Evolutionary conservation across 1,284 basidiomycete species (phyloP), one percentile per base, ranked within the genome.

Genomic region (Ustilago vetiveriae): DNA sequence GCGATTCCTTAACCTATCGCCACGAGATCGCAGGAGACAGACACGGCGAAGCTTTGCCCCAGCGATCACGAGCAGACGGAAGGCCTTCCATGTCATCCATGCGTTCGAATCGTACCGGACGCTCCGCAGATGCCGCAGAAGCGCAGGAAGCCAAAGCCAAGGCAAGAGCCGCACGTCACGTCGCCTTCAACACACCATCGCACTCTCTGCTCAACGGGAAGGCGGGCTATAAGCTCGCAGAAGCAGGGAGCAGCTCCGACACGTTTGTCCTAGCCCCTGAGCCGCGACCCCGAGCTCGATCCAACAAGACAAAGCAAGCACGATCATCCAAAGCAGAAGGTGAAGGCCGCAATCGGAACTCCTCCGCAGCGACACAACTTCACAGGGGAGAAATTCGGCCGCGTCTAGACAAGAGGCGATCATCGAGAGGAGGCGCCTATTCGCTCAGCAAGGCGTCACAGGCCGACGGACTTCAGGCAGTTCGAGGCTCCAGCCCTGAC

Each of bases 191-290:
- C 22, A 52, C 62, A 19, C 62, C 62, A 7, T 43, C 62, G 6
- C 46, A 41, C 42, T 65, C 62, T 16, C 45, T 57, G 11, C 45
- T 45, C 37, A 65, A 53, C n/a, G 54, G 54, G 37, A 48, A 40
- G 19, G 10, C n/a, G 1, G 54, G 45, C 36, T 41, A 42, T 11
- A 24, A 23, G 4, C 17, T 23, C 6, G 45, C 27, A 6, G 45
- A 46, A n/a, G 45, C 49, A 3, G 32, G 42, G 19, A 50, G 62
- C 46, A 57, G 62, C 16, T 44, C 40, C 23, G 54, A 57, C 7
- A 53, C 54, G 22, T 53, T 50, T 43, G 41, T 27, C 6, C 23
- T 23, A 32, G 48, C 49, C 21, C 21, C 60, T 14, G 14, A 33
- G 23, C 27, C 39, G 19, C 29, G 29, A 27, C 30, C 39, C 1